Conservation (phyloP, 2,329 filamentous ascomycete genomes). For the Botrytis elliptica region DNA sequence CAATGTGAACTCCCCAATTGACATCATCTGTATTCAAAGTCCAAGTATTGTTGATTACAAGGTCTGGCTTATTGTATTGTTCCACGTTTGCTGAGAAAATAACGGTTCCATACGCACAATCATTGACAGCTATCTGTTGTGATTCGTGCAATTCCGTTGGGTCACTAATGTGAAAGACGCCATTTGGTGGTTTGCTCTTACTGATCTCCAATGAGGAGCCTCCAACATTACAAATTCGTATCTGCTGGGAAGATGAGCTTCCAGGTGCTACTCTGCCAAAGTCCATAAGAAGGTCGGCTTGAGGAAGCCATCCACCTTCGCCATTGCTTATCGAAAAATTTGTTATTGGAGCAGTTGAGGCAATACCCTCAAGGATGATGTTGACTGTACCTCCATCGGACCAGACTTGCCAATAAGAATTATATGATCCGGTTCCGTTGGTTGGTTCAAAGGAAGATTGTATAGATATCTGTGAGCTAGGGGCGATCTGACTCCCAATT, state of each 20-base stretch:
- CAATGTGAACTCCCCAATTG: conserved; percentile 40
- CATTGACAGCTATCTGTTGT: conserved; percentile 33
- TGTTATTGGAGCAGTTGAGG: conserved; percentile 36
- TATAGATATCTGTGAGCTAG: conserved; percentile 32
- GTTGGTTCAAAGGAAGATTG: conserved; percentile 36
- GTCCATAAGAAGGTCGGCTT: conserved; percentile 28
- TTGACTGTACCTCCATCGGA: conserved; percentile 36
- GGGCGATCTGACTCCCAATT: conserved; percentile 34
- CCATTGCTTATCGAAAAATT: conserved; percentile 37
- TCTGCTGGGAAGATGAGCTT: conserved; percentile 29
- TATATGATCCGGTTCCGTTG: conserved; percentile 36
- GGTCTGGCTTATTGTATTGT: conserved; percentile 31
- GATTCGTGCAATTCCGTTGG: conserved; percentile 36
- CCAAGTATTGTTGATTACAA: conserved; percentile 37
- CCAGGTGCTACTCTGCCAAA: conserved; percentile 37
- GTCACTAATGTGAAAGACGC: conserved; percentile 29
- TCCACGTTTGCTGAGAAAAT: conserved; percentile 33
- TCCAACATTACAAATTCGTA: conserved; percentile 39
- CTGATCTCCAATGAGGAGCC: conserved; percentile 37
- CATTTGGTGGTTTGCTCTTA: conserved; percentile 38
- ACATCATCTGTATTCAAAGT: conserved; percentile 43
- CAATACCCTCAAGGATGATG: conserved; percentile 35
- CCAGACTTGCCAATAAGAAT: conserved; percentile 37
- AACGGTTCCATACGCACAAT: conserved; percentile 37
- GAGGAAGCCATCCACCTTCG: conserved; percentile 38